Percentiles rank a stretch among this genome's conserved stretches.
Evolutionary conservation across 768 basidiomycete species (phyloP).

Genomic region (Lentinula aciculospora): DNA sequence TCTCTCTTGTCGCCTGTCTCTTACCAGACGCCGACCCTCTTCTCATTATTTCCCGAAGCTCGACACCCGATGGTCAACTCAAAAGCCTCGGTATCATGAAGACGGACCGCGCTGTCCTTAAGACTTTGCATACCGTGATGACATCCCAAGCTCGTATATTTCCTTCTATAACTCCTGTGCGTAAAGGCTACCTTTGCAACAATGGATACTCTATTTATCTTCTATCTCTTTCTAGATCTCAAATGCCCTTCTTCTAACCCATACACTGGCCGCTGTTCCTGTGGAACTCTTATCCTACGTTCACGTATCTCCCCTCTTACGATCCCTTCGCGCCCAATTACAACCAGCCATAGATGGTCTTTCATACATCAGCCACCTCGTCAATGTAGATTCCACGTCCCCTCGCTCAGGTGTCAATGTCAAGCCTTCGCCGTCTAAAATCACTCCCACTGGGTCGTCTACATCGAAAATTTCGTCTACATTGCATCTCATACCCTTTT

Average conservation of each 20-base stretch:
- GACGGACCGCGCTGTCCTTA: slow-evolving; percentile 46
- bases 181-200: slow-evolving; percentile 10
- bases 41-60: slow-evolving; percentile 26
- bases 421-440: neutral
- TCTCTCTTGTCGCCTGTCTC: slow-evolving; percentile 31
- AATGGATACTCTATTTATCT: slow-evolving; percentile 16
- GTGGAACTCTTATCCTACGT: slow-evolving; percentile 22
- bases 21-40: slow-evolving; percentile 43
- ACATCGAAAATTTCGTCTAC: neutral
- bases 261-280: slow-evolving; percentile 30
- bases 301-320: slow-evolving; percentile 23
- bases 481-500: slow-evolving; percentile 15
- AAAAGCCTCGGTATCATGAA: slow-evolving; percentile 49
- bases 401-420: slow-evolving; percentile 18
- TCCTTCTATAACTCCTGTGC: slow-evolving; percentile 25
- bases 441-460: neutral
- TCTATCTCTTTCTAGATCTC: slow-evolving; percentile 26
- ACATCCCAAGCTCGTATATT: slow-evolving; percentile 30
- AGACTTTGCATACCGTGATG: slow-evolving; percentile 29
- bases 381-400: neutral
- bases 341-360: slow-evolving; percentile 5
- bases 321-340: slow-evolving; percentile 29
- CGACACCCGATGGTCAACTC: slow-evolving; percentile 32
- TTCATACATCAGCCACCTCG: slow-evolving; percentile 10
- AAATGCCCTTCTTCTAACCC: slow-evolving; percentile 27